Evolutionary conservation across 768 basidiomycete species (phyloP).

Genomic region (Chalciporus chontae): DNA sequence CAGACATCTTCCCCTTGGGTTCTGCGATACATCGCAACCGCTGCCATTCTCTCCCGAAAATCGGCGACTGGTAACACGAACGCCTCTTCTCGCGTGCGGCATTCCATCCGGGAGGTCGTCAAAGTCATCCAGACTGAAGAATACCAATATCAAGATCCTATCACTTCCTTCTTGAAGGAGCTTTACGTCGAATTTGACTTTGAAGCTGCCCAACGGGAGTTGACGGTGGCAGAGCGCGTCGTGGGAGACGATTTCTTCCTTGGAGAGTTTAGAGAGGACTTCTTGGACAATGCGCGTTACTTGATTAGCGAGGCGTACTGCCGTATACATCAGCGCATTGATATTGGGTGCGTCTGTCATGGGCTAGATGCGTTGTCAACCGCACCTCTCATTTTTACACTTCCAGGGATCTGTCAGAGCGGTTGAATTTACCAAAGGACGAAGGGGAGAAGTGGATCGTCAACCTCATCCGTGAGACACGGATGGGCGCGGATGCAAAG

Average conservation of each 20-base stretch:
- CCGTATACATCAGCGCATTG: slow-evolving; percentile 91
- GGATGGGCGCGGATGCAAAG: slow-evolving; percentile 95
- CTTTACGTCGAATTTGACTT: slow-evolving; percentile 96
- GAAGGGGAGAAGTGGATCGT: slow-evolving; percentile 99
- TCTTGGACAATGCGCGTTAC: slow-evolving; percentile 94
- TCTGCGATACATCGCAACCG: slow-evolving; percentile 89
- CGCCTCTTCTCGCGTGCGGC: slow-evolving; percentile 69
- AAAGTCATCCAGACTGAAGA: slow-evolving; percentile 93
- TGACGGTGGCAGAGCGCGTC: slow-evolving; percentile 75
- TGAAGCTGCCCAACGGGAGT: slow-evolving; percentile 84
- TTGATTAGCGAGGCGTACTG: slow-evolving; percentile 97
- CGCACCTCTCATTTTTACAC: background rate
- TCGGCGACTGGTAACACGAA: slow-evolving; percentile 47
- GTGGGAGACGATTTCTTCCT: slow-evolving; percentile 94
- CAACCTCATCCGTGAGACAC: slow-evolving; percentile 95
- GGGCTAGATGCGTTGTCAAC: background rate
- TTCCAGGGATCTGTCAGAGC: slow-evolving; percentile 81
- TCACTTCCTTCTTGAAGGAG: slow-evolving; percentile 91
- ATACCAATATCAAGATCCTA: slow-evolving; percentile 92
- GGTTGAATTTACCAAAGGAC: slow-evolving; percentile 87
- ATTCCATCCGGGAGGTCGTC: slow-evolving; percentile 88
- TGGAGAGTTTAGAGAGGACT: slow-evolving; percentile 85
- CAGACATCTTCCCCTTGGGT: slow-evolving; percentile 95
- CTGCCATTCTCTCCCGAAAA: slow-evolving; percentile 89
- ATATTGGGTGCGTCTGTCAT: slow-evolving; percentile 61